phyloP scores from a whole-genome alignment of 2,329 filamentous ascomycete genomes.

The Talaromyces sp. region DNA sequence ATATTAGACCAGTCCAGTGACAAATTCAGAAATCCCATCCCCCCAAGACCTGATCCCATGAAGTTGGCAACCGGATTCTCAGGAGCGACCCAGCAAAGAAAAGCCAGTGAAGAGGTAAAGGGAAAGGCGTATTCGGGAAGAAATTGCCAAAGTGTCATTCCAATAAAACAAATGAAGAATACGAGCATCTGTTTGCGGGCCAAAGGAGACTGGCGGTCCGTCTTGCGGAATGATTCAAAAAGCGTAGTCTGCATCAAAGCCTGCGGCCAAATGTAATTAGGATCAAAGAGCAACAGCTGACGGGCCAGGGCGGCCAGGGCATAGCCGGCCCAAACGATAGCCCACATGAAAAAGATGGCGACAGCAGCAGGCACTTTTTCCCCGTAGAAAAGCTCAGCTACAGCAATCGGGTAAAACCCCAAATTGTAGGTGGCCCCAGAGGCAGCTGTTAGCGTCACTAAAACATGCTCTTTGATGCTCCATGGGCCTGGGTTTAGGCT shows the following conservation, averaged over 20 bases:
- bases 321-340: conserved; percentile 55
- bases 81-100: conserved; percentile 60
- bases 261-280: conserved; percentile 51
- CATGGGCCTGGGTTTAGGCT: conserved; percentile 54
- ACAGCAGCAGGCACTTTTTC: conserved; percentile 49
- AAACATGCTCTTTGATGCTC: conserved; percentile 54
- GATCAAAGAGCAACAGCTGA: conserved; percentile 55
- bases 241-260: conserved; percentile 53
- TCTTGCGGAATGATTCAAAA: conserved; percentile 49
- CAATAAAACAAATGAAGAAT: conserved; percentile 51
- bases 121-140: conserved; percentile 58
- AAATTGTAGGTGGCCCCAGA: conserved; percentile 50
- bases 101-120: conserved; percentile 55
- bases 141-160: conserved; percentile 57
- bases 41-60: conserved; percentile 55
- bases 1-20: conserved; percentile 59
- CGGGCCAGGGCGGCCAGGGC: conserved; percentile 54
- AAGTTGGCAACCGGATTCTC: conserved; percentile 55
- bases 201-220: conserved; percentile 44
- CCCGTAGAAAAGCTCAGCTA: conserved; percentile 55
- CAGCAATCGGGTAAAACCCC: conserved; percentile 48
- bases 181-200: conserved; percentile 52
- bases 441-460: conserved; percentile 51
- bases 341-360: conserved; percentile 56
- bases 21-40: conserved; percentile 58